Evolutionary conservation across 192 early-diverging fungal genomes (phyloP), one percentile per base, ranked within the genome.

Genomic region (Gryganskiella cystojenkinii): DNA sequence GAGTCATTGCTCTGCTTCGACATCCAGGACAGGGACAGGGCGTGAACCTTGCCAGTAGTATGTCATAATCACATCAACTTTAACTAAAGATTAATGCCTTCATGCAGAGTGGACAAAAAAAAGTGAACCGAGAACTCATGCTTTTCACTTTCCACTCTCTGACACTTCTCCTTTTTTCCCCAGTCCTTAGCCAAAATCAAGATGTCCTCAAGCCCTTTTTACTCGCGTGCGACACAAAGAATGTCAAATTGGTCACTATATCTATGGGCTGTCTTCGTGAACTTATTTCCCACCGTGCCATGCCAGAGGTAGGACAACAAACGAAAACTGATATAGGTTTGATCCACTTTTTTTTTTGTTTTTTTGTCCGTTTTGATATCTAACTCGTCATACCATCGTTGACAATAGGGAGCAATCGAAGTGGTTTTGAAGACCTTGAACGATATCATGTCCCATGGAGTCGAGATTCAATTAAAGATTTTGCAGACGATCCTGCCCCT

Each of bases 401-500:
- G n/a, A n/a, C n/a, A n/a, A 37, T 56, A 80, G 69, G 67, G 79
- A 51, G 88, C 94, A 4, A 82, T 94, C 20, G 70, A 85, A 47
- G 86, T 83, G 15, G 83, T 93, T 14, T 63, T 98, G 30, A 80
- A 88, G 47, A 89, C 90, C 3, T 82, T 97, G 31, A 91, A 88
- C 31, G 85, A 93, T 44, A 88, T 92, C 25, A 84, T 89, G 51
- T 74, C 80, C 2, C 86, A 89, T 58, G 88, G 89, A 20, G 83
- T 92, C 10, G 96, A 98, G 33, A 89, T 96, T 25, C 98, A 99
- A 73, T 81, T 99, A 42, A 98, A 97, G 64, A 89, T 96, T 15
- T 80, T 99, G 44, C 98, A 99, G 71, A 95, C 93, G 13, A 84
- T 99, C 10, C 67, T 97, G 31, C 96, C 98, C 4, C 83, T 99